phyloP scores from a whole-genome alignment of 345 rosid genomes.

The Limnanthes douglasii region DNA sequence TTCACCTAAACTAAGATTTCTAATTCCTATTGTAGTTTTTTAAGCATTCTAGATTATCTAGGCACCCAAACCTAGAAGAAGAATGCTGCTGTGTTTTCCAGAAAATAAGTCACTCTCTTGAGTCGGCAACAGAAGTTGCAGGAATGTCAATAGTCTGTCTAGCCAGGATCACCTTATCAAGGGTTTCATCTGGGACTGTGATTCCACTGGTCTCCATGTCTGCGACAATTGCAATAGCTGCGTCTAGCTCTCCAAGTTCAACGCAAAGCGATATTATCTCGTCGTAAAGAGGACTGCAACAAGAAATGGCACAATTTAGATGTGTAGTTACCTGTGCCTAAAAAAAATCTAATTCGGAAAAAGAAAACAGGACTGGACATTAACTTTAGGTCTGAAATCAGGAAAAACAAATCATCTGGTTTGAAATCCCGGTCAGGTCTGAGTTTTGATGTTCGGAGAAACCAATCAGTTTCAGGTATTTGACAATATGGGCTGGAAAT shows the following conservation, averaged over 20 bases:
- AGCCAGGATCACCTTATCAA: conserved; percentile 67
- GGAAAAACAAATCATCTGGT: too few species aligned
- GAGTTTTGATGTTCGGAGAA: too few species aligned
- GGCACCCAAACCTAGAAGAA: background rate
- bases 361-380: too few species aligned
- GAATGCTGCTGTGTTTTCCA: conserved; percentile 1
- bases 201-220: conserved; percentile 76
- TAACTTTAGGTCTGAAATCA: too few species aligned
- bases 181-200: conserved; percentile 43
- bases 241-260: conserved; percentile 81
- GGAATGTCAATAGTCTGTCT: conserved; percentile 31
- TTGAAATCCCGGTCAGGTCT: too few species aligned
- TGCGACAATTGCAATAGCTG: conserved; percentile 80
- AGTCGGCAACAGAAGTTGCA: conserved; percentile 2
- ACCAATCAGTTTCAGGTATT: too few species aligned
- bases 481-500: too few species aligned
- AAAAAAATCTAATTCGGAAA: background rate
- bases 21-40: too few species aligned
- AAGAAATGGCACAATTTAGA: conserved; percentile 1
- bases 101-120: background rate
- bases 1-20: too few species aligned
- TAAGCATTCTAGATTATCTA: too few species aligned
- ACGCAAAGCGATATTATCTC: conserved; percentile 70
- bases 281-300: conserved; percentile 65
- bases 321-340: background rate